Percentiles rank a stretch among this genome's conserved stretches.
Conservation (phyloP, 768 basidiomycete genomes). For the Astraeus odoratus region DNA sequence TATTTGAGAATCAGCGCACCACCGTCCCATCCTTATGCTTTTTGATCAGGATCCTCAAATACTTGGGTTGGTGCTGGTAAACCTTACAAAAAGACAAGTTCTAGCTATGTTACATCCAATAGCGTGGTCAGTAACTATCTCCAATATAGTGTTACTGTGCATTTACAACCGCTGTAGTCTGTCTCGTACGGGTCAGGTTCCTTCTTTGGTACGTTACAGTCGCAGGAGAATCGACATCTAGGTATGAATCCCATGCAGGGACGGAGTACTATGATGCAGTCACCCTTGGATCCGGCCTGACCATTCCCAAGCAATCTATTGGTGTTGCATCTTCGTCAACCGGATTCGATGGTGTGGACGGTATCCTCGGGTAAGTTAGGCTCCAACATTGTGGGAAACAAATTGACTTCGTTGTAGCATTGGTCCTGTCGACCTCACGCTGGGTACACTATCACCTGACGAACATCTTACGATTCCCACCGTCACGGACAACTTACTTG, state of each 20-base stretch:
- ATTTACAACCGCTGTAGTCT: conserved; percentile 23
- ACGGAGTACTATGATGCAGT: conserved; percentile 40
- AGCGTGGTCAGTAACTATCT: conserved; percentile 36
- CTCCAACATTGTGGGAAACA: too few relatives aligned
- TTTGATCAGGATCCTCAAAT: conserved; percentile 44
- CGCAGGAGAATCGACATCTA: too few relatives aligned
- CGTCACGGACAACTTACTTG: background rate
- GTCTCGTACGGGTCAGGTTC: conserved; percentile 56
- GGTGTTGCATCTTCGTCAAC: conserved; percentile 45
- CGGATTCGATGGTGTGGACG: conserved; percentile 45
- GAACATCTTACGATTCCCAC: background rate
- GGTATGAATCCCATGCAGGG: conserved; percentile 24
- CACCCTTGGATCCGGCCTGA: conserved; percentile 41
- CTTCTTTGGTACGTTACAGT: conserved; percentile 43
- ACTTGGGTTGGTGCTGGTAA: conserved; percentile 58
- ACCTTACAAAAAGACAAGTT: conserved; percentile 41
- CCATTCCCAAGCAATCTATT: conserved; percentile 52
- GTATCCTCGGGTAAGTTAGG: conserved; percentile 4
- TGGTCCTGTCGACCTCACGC: conserved; percentile 26
- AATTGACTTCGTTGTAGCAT: conserved; percentile 13
- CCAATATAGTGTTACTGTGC: background rate
- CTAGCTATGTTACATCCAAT: conserved; percentile 40
- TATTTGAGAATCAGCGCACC: background rate
- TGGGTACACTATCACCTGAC: conserved; percentile 12
- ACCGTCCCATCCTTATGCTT: background rate